Base-by-base conservation (phyloP, 2,329 filamentous ascomycete genomes). In the Bretziella fagacearum region DNA sequence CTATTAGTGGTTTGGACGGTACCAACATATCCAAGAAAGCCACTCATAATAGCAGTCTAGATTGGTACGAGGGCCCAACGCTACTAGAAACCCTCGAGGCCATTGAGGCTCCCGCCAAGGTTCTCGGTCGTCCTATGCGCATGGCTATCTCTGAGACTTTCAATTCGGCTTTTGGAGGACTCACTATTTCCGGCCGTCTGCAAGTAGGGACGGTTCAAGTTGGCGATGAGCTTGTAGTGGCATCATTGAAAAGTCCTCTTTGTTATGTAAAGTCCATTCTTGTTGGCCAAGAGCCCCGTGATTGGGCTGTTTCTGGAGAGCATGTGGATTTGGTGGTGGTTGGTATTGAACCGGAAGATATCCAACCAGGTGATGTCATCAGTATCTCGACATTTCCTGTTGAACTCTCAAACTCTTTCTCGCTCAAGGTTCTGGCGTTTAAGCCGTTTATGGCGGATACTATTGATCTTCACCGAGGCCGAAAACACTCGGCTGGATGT, bases 271-370 rank as follows among this genome's bases (percentile, higher is more conserved):
- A 89, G 59, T 80, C 76, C 3, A 69, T 98, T 41, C 79, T 91
- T 59, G 71, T 86, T 7, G 81, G 89, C 58, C 71, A 76, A 18
- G 74, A 82, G 44, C 64, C 73, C 1, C 74, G 71, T 10, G 86
- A 94, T 51, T 98, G 86, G 85, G 85, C 84, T 0, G 86, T 95
- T 11, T 87, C 89, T 1, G 89, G 89, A 1, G 85, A 96, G 57
- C 93, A 91, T 51, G 76, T 84, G 13, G 80, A 79, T 0, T 65
- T 98, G n/a, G 81, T 93, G 54, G 70, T 98, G 42, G 71, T 77
- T 6, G 81, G 89, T 54, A 85, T 95, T 57, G 89, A 96, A 55
- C 74, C 83, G 0, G 73, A 83, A 13, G 81, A 95, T 56, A 71
- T 98, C 7, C 75, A 77, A 39, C 71, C 82, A 6, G 91, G 91